These are phyloP conservation scores for Lindgomyces ingoldianus DNA, from an alignment of 495 filamentous ascomycete genomes.

Conservation along the genomic window DNA sequence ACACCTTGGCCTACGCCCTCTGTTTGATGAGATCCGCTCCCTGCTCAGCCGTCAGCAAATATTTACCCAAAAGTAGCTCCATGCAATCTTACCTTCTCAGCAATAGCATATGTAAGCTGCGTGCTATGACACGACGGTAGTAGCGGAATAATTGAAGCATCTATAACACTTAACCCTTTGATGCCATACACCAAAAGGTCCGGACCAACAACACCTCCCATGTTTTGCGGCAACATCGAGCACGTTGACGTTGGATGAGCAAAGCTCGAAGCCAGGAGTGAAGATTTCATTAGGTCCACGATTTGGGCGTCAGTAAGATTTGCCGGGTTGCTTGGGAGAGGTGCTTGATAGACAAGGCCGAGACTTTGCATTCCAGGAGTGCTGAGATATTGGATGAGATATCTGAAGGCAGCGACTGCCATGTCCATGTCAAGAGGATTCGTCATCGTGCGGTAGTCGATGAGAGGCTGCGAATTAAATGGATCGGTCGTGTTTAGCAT, in stretches of 20 bases:
- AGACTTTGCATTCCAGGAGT: background rate
- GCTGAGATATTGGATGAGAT: background rate
- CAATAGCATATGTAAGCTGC: conserved; percentile 29
- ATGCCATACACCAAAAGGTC: conserved; percentile 26
- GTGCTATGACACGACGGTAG: conserved; percentile 13
- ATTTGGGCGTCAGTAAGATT: background rate
- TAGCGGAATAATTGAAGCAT: conserved; percentile 34
- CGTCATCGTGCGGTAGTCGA: background rate
- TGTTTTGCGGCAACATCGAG: conserved; percentile 17
- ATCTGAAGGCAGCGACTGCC: background rate
- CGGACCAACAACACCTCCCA: conserved; percentile 9
- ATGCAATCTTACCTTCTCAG: no score
- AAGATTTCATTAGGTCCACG: conserved; percentile 3
- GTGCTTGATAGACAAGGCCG: background rate
- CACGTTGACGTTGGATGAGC: conserved; percentile 1
- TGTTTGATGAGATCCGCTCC: no score
- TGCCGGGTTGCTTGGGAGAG: conserved; percentile 1
- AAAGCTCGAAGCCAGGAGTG: background rate
- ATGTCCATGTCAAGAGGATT: background rate
- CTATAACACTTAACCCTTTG: conserved; percentile 16
- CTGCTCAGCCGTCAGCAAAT: no score
- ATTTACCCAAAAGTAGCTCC: no score
- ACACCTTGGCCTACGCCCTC: no score
- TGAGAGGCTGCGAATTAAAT: background rate
- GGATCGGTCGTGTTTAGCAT: background rate